Base-by-base conservation (phyloP, 139 green algal genomes). In the Axilococcus clingmanii region DNA sequence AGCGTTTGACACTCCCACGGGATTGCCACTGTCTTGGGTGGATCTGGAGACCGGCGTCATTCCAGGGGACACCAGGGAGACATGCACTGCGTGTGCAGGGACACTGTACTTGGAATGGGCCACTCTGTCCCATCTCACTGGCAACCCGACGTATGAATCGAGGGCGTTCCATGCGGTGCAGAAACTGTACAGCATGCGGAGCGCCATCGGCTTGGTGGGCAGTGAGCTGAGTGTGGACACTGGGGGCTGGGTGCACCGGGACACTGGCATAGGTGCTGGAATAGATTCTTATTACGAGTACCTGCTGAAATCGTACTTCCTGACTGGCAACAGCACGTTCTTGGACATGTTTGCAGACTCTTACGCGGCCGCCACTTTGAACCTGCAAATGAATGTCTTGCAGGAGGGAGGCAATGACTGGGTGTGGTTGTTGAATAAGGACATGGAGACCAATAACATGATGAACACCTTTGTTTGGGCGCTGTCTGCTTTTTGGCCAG, bases 251-350 rank as follows among this genome's bases (percentile, higher is more conserved):
- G 63, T 71, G 37, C 66, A 73, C 22, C 47, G 41, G 12, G 78
- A 86, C 34, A 57, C 69, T 28, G 81, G 73, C 29, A 79, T 95
- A 14, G 86, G 85, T 4, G 76, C 83, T 8, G 81, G 79, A n/a
- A 68, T 69, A 4, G 86, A 95, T 71, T 84, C 64, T 1, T 91
- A 83, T 61, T 94, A 91, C 48, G 86, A 95, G 59, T 94, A 95
- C 66, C 66, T 94, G 35, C 71, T 89, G n/a, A 94, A 94, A 77
- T 75, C 74, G 16, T 91, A 88, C 66, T 60, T 94, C 7, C 56
- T 84, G 34, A 87, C 92, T 76, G 84, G 84, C 15, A 64, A 89
- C 7, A n/a, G 46, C 16, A 45, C 53, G 30, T 82, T 82, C 52
- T 59, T 91, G 20, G 12, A 49, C 36, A 86, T 86, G 75, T 91